These are phyloP conservation scores for Cutaneotrichosporon sp. DNA, from an alignment of 1,284 basidiomycete genomes.

Conservation along the genomic window DNA sequence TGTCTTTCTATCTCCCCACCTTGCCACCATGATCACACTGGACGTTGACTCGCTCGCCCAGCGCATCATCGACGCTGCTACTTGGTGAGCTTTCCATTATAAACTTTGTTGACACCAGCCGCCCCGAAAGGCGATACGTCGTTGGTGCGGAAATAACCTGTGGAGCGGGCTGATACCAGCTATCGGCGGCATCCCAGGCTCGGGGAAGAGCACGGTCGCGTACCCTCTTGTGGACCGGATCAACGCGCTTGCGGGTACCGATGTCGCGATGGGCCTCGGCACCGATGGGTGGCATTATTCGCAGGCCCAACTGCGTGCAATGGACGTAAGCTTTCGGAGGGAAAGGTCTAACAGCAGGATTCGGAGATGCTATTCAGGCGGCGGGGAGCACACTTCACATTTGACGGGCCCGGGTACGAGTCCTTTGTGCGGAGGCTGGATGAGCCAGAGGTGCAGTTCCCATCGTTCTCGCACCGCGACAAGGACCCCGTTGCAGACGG, in stretches of 20 bases:
- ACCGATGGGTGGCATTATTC: slow-evolving; percentile 58
- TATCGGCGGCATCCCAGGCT: slow-evolving; percentile 46
- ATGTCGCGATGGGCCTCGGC: slow-evolving; percentile 51
- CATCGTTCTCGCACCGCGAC: slow-evolving; percentile 18
- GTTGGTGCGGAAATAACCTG: background rate
- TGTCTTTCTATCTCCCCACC: background rate
- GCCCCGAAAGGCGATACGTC: slow-evolving; percentile 1
- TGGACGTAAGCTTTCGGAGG: slow-evolving; percentile 1
- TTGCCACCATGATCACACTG: background rate
- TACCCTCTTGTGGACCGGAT: slow-evolving; percentile 48
- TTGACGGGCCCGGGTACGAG: slow-evolving; percentile 12
- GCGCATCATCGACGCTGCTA: background rate
- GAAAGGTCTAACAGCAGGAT: slow-evolving; percentile 8
- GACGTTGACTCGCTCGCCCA: background rate
- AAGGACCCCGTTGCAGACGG: slow-evolving; percentile 20
- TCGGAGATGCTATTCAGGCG: slow-evolving; percentile 12
- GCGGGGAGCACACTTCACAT: slow-evolving; percentile 22
- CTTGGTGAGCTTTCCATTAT: background rate
- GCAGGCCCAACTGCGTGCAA: slow-evolving; percentile 42
- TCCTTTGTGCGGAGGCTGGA: slow-evolving; percentile 8
- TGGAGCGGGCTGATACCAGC: slow-evolving; percentile 8
- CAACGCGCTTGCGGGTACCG: slow-evolving; percentile 29
- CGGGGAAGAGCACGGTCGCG: slow-evolving; percentile 56
- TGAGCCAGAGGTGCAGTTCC: slow-evolving; percentile 10
- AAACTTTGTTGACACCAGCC: background rate